Percentiles rank a stretch among this genome's conserved stretches.
phyloP scores from a whole-genome alignment of 441 rosid genomes.

The Brassica balearica region DNA sequence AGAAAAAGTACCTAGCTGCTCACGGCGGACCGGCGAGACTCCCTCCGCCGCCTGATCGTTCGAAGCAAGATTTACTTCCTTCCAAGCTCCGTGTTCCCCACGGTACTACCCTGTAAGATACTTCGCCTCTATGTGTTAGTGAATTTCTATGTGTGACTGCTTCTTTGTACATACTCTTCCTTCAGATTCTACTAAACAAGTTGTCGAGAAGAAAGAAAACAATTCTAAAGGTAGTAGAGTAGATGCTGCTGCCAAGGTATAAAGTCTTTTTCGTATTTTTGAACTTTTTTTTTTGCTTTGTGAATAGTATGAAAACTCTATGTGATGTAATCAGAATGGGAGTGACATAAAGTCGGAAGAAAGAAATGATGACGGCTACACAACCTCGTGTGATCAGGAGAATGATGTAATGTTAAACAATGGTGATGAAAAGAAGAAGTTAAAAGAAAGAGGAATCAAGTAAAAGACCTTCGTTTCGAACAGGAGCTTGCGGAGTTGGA shows the following conservation, averaged over 20 bases:
- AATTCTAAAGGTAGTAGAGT: constrained; percentile 4
- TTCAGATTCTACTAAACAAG: constrained; percentile 37
- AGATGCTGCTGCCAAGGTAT: constrained; percentile 32
- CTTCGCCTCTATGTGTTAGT: background rate
- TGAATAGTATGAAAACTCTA: background rate
- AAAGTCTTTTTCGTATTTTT: background rate
- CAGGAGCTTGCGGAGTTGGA: constrained; percentile 44
- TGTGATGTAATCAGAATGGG: constrained; percentile 2
- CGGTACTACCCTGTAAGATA: constrained; percentile 24
- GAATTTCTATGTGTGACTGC: constrained; percentile 4
- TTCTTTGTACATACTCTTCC: constrained; percentile 17
- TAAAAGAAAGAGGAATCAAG: constrained; percentile 56
- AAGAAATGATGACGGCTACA: constrained; percentile 14
- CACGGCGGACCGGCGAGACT: constrained; percentile 76
- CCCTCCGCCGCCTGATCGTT: constrained; percentile 83
- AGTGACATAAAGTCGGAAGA: no score
- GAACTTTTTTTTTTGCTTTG: background rate
- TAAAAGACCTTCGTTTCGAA: constrained; percentile 75
- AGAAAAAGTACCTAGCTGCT: constrained; percentile 78
- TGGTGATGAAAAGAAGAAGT: constrained; percentile 57
- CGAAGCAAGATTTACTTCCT: constrained; percentile 72
- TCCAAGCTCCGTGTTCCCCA: constrained; percentile 67
- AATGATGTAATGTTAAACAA: constrained; percentile 25
- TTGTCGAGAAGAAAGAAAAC: constrained; percentile 31
- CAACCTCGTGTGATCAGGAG: constrained; percentile 27